Conservation (phyloP, 163 green algal genomes). For the Picocystis sp. region DNA sequence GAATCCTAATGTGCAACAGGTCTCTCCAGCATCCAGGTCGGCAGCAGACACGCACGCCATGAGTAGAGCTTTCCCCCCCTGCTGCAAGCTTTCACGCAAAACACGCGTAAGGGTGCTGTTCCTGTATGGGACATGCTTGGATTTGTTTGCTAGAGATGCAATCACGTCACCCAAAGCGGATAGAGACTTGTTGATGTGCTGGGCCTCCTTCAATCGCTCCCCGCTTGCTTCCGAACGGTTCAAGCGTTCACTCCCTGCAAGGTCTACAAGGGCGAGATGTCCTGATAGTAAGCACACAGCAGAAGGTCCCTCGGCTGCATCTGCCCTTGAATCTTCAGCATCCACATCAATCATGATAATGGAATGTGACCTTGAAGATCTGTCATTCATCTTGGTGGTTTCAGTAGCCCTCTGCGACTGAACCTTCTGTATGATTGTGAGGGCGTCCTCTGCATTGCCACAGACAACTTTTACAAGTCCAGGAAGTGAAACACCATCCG, state of each 20-base stretch:
- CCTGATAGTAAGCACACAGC: constrained; percentile 16
- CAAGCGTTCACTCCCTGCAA: constrained; percentile 84
- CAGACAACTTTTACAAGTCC: too few species aligned
- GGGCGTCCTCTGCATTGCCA: too few species aligned
- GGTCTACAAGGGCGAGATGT: constrained; percentile 84
- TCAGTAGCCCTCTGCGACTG: not conserved
- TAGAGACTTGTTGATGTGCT: constrained; percentile 96
- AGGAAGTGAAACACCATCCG: too few species aligned
- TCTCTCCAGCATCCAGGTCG: constrained; percentile 3
- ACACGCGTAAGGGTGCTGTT: constrained; percentile 17
- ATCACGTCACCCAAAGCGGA: constrained; percentile 78
- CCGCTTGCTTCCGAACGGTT: constrained; percentile 83
- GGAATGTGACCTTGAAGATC: constrained; percentile 34
- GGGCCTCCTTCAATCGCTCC: constrained; percentile 92
- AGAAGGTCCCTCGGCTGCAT: constrained; percentile 10
- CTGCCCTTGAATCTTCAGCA: constrained; percentile 2
- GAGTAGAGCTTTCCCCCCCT: too few species aligned
- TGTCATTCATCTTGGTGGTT: constrained; percentile 27
- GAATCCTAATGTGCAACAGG: constrained; percentile 4
- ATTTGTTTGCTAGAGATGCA: constrained; percentile 12
- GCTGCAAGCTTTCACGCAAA: not conserved
- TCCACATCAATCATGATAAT: constrained; percentile 32
- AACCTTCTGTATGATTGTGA: too few species aligned
- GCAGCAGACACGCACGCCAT: too few species aligned
- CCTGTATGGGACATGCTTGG: constrained; percentile 18